Percentiles rank a stretch among this genome's conserved stretches.
Conservation (phyloP, 176 grass and related monocot species). For the Luzula sylvatica region DNA sequence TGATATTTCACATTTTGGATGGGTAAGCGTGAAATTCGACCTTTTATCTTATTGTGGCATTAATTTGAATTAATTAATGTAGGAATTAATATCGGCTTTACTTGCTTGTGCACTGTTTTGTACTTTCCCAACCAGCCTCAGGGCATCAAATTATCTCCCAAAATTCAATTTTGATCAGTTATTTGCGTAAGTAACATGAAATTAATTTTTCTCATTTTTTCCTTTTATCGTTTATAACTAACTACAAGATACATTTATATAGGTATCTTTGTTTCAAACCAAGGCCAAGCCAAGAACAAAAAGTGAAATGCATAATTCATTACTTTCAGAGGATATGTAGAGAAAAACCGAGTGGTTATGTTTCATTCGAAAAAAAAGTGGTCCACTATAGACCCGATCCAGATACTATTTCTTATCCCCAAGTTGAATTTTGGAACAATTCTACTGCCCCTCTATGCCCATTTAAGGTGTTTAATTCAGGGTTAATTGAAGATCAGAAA, state of each 20-base stretch:
- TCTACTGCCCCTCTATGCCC: constrained; percentile 44
- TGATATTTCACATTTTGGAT: too few species aligned
- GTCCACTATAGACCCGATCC: constrained; percentile 14
- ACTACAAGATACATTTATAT: too few species aligned
- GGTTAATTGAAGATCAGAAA: constrained; percentile 84
- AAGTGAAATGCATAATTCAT: constrained; percentile 62
- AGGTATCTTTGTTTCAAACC: constrained; percentile 30
- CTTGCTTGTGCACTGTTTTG: constrained; percentile 83
- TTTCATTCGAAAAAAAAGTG: constrained; percentile 86
- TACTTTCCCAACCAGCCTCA: constrained; percentile 56
- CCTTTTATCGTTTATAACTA: constrained; percentile 1
- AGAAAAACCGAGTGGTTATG: constrained; percentile 32
- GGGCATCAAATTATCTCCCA: constrained; percentile 35
- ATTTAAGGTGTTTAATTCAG: constrained; percentile 57
- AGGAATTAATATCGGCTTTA: constrained; percentile 63
- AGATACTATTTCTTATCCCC: constrained; percentile 17
- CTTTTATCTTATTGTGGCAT: not conserved
- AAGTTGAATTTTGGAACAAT: constrained; percentile 38
- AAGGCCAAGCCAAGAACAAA: constrained; percentile 63
- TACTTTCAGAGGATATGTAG: constrained; percentile 71
- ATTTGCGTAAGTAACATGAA: constrained; percentile 46
- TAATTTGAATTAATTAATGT: not conserved
- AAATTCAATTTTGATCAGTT: constrained; percentile 61
- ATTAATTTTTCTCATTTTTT: not conserved
- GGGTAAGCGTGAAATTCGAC: too few species aligned